Base-by-base conservation (phyloP, 192 early-diverging fungal species). In the Rhizoclosmatium sp. region DNA sequence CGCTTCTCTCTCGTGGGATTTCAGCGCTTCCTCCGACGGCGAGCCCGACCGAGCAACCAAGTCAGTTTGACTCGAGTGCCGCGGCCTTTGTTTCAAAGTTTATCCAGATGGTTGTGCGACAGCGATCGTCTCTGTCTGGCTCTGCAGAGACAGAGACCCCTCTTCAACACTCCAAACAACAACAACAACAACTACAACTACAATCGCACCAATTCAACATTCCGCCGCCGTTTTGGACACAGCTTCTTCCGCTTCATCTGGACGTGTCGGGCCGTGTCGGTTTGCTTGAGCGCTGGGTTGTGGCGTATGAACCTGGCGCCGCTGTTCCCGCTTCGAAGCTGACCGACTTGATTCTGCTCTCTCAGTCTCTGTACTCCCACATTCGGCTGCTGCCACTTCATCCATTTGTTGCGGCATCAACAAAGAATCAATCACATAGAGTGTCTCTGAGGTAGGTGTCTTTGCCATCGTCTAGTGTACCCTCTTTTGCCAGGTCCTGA, bases 321-420 rank as follows among this genome's bases (percentile, higher is more conserved):
- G 31, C 19, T 41, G 7, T 41, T n/a, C 19, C 60, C 12, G 44
- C 71, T 46, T 45, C 80, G n/a, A 83, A 79, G 69, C n/a, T 75
- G 7, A 81, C 87, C 16, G 86, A 88, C 39, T 67, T 88, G 41
- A 84, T 88, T 47, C 78, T 88, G 16, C 76, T 88, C 7, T 69
- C 78, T 9, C 87, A 88, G 59, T 83, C 87, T n/a, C 83, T 88
- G 10, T 88, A 88, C 75, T 87, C 87, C 7, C 78, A 87, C 75
- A 83, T 88, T 51, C 72, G 87, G 44, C 75, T 83, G 45, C 82
- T 88, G 82, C 87, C 87, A 2, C 42, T 88, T 40, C 83, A 86
- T 72, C 42, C 74, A 21, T 42, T 72, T 39, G 21, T n/a, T 16
- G 56, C 56, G 56, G 21, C 56, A 58, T 12, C 12, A n/a, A 12